A percentile compares a stretch with the other conserved stretches of the same genome.
Conservation (phyloP, 2,329 filamentous ascomycete genomes). For the Taxawa tesnikishii region DNA sequence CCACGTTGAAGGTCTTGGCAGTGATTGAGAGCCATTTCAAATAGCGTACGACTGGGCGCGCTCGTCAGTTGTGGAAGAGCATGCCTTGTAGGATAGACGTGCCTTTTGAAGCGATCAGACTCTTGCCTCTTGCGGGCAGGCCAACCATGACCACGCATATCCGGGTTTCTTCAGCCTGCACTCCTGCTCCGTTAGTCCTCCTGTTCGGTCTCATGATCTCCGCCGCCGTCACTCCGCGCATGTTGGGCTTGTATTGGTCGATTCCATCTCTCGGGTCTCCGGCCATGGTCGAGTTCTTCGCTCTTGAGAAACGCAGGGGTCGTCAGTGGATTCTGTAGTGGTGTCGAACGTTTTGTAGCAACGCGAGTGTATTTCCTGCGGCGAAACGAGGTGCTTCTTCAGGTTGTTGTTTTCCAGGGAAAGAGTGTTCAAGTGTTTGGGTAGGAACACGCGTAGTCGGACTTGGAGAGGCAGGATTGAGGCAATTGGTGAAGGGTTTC, state of each 20-base stretch:
- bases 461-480: neutral
- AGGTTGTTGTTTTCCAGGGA: too few relatives aligned
- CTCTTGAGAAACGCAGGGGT: slow-evolving; percentile 2
- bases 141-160: slow-evolving; percentile 99
- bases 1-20: slow-evolving; percentile 93
- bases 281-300: slow-evolving; percentile 2
- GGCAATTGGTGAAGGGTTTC: neutral
- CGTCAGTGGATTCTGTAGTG: neutral
- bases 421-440: neutral
- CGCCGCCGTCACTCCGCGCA: slow-evolving; percentile 5
- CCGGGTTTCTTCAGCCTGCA: slow-evolving; percentile 88
- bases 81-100: slow-evolving; percentile 18
- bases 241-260: slow-evolving; percentile 7
- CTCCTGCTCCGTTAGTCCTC: slow-evolving; percentile 49
- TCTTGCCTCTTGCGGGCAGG: slow-evolving; percentile 89
- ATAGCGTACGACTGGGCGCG: slow-evolving; percentile 46
- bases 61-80: neutral
- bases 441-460: neutral
- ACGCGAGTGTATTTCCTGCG: too few relatives aligned
- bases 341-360: too few relatives aligned
- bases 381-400: too few relatives aligned
- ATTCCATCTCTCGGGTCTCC: neutral
- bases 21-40: slow-evolving; percentile 93
- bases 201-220: slow-evolving; percentile 8
- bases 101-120: slow-evolving; percentile 96